Evolutionary conservation across 2,329 filamentous ascomycete species (phyloP), one percentile per base, ranked within the genome.

Genomic region (Elsinoe australis): DNA sequence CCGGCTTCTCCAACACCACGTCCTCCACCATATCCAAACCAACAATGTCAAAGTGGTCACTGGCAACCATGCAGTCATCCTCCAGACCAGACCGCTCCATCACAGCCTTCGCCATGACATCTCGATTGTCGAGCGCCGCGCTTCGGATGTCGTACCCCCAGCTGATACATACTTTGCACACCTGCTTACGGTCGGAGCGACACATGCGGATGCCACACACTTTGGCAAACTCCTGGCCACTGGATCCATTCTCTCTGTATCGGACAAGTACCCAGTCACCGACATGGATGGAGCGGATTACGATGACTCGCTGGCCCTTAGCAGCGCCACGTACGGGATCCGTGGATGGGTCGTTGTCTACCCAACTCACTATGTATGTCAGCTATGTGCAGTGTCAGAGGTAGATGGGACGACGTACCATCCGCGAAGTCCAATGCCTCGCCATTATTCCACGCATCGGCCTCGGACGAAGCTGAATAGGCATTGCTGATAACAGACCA

Each of bases 31-130:
- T 44, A 21, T 44, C 26, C 26, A 15, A 6, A 5, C 24, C 26
- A 1, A 44, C 39, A 17, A 44, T 44, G 28, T 44, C 39, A 24
- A 44, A 44, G 14, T 44, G 39, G 17, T 44, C 28, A n/a, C 39
- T 44, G 14, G 26, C 14, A 2, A 44, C 39, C 14, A 44, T 21
- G 10, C 22, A 44, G 28, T 44, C 39, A 17, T 29, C 28, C 21
- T n/a, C 31, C 39, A 44, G n/a, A 15, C 39, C 39, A 3, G 22
- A 24, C 22, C 14, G 24, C 14, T 44, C 15, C 39, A 44, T 44
- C 21, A 44, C 22, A 4, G 24, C 28, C 31, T 10, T 32, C 6
- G 39, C 39, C 10, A 32, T 8, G 5, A 21, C 5, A 21, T 19
- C 10, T 6, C 39, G 39, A 15, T 44, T 29, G 17, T 32, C 15